Percentiles rank a stretch among this genome's conserved stretches.
Evolutionary conservation across 441 rosid species (phyloP).

Genomic region (Eruca vesicaria): DNA sequence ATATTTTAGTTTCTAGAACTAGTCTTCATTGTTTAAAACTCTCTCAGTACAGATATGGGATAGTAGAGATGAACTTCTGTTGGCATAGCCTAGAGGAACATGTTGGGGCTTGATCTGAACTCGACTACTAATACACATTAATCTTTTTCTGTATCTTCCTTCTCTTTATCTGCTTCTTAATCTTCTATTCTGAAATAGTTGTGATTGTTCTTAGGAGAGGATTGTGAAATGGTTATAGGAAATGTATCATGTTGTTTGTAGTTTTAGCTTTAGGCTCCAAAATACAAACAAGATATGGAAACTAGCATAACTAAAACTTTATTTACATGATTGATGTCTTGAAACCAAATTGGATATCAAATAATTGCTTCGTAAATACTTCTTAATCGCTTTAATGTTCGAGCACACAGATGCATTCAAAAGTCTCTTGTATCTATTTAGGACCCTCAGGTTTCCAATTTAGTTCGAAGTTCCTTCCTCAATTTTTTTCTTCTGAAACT

Average conservation of each 20-base stretch:
- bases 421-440: too few species aligned
- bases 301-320: not conserved
- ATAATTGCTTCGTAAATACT: constrained; percentile 1
- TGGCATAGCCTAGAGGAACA: not conserved
- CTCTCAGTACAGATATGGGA: not conserved
- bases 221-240: not conserved
- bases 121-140: not conserved
- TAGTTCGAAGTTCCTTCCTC: too few species aligned
- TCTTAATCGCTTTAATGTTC: not conserved
- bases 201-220: not conserved
- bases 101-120: not conserved
- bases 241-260: not conserved
- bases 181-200: not conserved
- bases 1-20: not conserved
- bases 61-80: not conserved
- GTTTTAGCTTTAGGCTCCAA: not conserved
- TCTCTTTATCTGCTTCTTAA: not conserved
- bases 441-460: too few species aligned
- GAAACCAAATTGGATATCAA: constrained; percentile 11
- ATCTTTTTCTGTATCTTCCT: not conserved
- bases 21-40: not conserved
- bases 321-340: constrained; percentile 13
- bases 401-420: too few species aligned
- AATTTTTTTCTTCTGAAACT: too few species aligned
- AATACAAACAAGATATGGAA: not conserved